Evolutionary conservation across 2,329 filamentous ascomycete species (phyloP), one percentile per base, ranked within the genome.

Genomic region (Sarocladium oryzae): DNA sequence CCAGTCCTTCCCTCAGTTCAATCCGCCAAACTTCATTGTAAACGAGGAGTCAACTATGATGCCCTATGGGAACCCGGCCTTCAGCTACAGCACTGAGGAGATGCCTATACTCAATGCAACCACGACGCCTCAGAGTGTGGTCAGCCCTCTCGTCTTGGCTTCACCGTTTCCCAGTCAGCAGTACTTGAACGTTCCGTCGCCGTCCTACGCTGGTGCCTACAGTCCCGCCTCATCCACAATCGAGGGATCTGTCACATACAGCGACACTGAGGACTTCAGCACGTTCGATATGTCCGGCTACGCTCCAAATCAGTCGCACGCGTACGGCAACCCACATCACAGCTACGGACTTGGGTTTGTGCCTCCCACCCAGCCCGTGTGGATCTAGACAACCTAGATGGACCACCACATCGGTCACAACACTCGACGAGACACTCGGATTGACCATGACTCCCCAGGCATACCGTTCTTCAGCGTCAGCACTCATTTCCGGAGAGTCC

Each of bases 81-180:
- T 84, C 65, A 82, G 74, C 67, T 84, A 83, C 71, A 84, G 81
- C 64, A 75, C 78, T 50, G 81, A 84, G 62, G 77, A 82, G 56
- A 69, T 84, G 62, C 77, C 79, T 24, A 69, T 79, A 58, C 69
- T 82, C 59, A 72, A 74, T 54, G 68, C 73, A 8, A 71, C 78
- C 52, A 65, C 72, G 21, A 68, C 72, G 16, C 71, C 73, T 11
- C 72, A 68, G 40, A 72, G 74, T 40, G 73, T 75, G 38, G 69
- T 77, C 58, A 82, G 75, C 62, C 78, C 79, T 15, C 61, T 82
- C 61, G 70, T 74, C 57, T 68, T 83, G 50, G 78, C 79, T 28
- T 83, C 78, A 30, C 76, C 78, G 1, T 81, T 74, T 55, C 63
- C 69, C 49, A 69, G 69, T 56, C 74, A 75, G 57, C 77, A 82